Evolutionary conservation across 257 asterid genomes (phyloP).

Genomic region (Solanum pinnatisectum): DNA sequence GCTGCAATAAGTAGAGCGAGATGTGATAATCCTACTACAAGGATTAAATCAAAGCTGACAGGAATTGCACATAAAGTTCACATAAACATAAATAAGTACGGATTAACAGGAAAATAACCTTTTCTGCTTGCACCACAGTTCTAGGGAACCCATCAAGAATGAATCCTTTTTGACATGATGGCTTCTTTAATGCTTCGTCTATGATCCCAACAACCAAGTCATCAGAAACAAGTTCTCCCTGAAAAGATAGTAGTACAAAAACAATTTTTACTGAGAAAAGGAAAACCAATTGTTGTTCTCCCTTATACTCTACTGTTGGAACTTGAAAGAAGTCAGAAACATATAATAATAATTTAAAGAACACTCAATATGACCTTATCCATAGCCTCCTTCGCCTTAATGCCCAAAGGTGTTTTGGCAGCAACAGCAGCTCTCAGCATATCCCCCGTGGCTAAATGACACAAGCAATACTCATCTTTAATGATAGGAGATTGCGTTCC

Average conservation of each 20-base stretch:
- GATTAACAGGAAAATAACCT: constrained; percentile 29
- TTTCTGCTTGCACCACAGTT: constrained; percentile 89
- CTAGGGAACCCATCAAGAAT: constrained; percentile 99
- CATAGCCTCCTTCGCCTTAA: constrained; percentile 96
- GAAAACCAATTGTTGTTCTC: constrained; percentile 12
- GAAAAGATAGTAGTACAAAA: neutral
- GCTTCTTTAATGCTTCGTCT: constrained; percentile 88
- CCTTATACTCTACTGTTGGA: constrained; percentile 25
- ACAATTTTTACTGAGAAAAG: neutral
- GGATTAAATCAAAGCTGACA: neutral
- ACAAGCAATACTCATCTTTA: constrained; percentile 85
- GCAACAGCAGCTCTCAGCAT: constrained; percentile 99
- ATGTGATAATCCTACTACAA: neutral
- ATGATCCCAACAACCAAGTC: constrained; percentile 93
- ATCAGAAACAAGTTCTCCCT: constrained; percentile 69
- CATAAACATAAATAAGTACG: neutral
- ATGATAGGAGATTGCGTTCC: constrained; percentile 94
- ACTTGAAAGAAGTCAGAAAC: constrained; percentile 4
- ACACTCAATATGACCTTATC: constrained; percentile 46
- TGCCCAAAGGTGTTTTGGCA: constrained; percentile 88
- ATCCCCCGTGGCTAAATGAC: constrained; percentile 98
- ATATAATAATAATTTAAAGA: neutral
- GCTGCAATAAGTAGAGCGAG: constrained; percentile 32
- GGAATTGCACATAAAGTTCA: neutral
- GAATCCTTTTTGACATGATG: constrained; percentile 93